Evolutionary conservation across 148 eudicot genomes (phyloP).

Genomic region (Rhododendron ovatum): DNA sequence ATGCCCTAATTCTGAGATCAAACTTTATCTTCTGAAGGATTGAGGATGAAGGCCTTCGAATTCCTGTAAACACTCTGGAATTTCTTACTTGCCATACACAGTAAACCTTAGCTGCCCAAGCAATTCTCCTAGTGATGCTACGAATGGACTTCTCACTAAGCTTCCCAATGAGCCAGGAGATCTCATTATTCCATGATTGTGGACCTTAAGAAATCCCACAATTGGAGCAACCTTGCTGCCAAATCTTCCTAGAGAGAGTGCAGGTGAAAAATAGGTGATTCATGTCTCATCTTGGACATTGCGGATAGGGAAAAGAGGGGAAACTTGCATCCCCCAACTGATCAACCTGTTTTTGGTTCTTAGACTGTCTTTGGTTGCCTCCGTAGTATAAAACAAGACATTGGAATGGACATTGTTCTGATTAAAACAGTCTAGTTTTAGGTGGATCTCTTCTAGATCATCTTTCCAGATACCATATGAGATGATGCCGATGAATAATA

Average conservation of each 20-base stretch:
- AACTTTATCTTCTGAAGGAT: too few relatives aligned
- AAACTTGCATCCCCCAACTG: neutral
- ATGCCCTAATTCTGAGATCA: neutral
- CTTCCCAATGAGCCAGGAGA: neutral
- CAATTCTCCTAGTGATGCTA: too few relatives aligned
- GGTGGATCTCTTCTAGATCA: too few relatives aligned
- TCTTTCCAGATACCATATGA: too few relatives aligned
- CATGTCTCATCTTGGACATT: neutral
- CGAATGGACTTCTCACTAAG: neutral
- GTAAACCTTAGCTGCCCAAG: too few relatives aligned
- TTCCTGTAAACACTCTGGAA: too few relatives aligned
- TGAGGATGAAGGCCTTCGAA: too few relatives aligned
- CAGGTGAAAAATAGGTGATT: neutral
- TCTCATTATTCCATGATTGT: neutral
- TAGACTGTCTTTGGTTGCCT: neutral
- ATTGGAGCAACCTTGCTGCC: neutral
- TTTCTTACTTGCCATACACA: too few relatives aligned
- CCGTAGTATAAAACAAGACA: too few relatives aligned
- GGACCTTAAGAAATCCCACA: neutral
- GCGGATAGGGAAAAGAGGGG: neutral
- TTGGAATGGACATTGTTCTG: too few relatives aligned
- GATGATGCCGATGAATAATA: too few relatives aligned
- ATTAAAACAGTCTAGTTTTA: too few relatives aligned
- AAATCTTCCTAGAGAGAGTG: neutral
- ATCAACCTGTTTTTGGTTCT: neutral